Conservation (phyloP, 2,329 filamentous ascomycete genomes). For the Xylogone sp. region DNA sequence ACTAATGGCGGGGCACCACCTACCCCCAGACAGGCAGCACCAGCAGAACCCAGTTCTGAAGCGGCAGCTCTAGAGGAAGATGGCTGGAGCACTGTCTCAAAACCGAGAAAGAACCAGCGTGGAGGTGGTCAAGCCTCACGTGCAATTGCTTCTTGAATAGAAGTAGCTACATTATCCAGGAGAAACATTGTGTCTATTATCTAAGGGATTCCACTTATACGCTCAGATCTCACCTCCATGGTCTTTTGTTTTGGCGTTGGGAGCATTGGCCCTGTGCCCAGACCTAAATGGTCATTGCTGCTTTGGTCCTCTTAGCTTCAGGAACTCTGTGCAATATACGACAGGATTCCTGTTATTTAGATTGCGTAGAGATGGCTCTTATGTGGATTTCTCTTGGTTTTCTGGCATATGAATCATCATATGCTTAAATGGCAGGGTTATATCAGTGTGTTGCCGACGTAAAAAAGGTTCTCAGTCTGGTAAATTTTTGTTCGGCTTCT, state of each 20-base stretch:
- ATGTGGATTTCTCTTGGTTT: conserved; percentile 15
- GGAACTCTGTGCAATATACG: conserved; percentile 5
- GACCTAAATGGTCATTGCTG: conserved; percentile 18
- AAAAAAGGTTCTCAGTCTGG: conserved; percentile 4
- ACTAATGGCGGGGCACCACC: conserved; percentile 41
- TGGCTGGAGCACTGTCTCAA: conserved; percentile 59
- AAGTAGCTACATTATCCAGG: neutral
- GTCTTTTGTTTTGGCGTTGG: conserved; percentile 3
- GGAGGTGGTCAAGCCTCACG: conserved; percentile 25
- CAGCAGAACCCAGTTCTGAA: conserved; percentile 29
- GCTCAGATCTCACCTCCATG: neutral
- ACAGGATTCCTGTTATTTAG: conserved; percentile 14
- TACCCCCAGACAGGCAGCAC: conserved; percentile 35
- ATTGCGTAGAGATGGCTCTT: conserved; percentile 22
- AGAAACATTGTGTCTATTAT: neutral
- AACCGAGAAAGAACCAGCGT: conserved; percentile 31
- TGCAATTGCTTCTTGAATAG: conserved; percentile 27
- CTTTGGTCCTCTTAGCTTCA: conserved; percentile 14
- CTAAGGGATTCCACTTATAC: neutral
- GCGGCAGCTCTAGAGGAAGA: conserved; percentile 49
- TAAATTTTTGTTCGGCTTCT: conserved; percentile 5
- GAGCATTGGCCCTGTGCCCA: conserved; percentile 14
- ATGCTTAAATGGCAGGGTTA: conserved; percentile 1
- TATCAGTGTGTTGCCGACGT: conserved; percentile 1
- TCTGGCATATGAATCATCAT: conserved; percentile 3